Percentiles rank a stretch among this genome's conserved stretches.
Evolutionary conservation across 1,284 basidiomycete genomes (phyloP).

Genomic region (Tilletia setariae): DNA sequence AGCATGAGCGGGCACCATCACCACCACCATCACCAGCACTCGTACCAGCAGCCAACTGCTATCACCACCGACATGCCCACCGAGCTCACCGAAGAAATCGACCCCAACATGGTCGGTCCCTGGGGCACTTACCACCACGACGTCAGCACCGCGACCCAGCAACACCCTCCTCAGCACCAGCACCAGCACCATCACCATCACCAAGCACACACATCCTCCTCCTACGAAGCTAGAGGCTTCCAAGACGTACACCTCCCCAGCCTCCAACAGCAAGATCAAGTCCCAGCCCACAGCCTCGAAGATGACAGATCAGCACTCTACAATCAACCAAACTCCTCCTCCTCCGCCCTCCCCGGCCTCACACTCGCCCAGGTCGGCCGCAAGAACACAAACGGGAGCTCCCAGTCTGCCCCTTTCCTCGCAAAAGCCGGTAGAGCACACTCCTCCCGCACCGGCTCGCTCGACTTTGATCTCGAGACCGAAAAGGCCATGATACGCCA

Average conservation of each 20-base stretch:
- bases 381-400: constrained; percentile 1
- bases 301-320: not conserved
- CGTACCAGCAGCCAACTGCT: not conserved
- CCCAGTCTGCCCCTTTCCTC: not conserved
- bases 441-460: not conserved
- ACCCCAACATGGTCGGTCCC: constrained; percentile 6
- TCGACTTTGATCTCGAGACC: constrained; percentile 9
- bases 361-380: not conserved
- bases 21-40: not conserved
- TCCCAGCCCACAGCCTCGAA: not conserved
- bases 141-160: not conserved
- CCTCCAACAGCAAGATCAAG: not conserved
- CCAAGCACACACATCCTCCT: not conserved
- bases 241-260: not conserved
- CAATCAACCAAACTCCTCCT: not conserved
- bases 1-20: not conserved
- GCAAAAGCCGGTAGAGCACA: not conserved
- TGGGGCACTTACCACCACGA: constrained; percentile 1
- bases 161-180: not conserved
- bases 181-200: not conserved
- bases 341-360: not conserved
- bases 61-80: not conserved
- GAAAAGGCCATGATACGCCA: not conserved
- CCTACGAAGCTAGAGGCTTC: constrained; percentile 8
- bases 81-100: not conserved